Conservation (phyloP, 495 filamentous ascomycete genomes). For the Aspergillus taichungensis region DNA sequence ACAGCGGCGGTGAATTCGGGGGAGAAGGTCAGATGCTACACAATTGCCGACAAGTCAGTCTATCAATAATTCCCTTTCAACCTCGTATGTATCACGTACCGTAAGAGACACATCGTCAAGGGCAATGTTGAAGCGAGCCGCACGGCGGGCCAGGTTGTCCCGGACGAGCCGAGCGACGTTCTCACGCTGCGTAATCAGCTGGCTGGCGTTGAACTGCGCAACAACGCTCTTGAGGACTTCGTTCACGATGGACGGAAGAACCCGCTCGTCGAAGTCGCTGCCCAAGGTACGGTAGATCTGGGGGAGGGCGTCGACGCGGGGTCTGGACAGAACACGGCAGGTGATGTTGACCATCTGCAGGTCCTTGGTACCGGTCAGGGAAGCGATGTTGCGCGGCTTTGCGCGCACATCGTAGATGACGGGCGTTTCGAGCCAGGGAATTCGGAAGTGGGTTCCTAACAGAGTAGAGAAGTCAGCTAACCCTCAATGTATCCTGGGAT, state of each 20-base stretch:
- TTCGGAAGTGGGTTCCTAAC: slow-evolving; percentile 83
- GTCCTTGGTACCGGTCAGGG: slow-evolving; percentile 96
- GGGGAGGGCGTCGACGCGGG: slow-evolving; percentile 77
- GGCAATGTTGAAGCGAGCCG: slow-evolving; percentile 93
- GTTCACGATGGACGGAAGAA: slow-evolving; percentile 96
- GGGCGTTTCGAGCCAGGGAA: slow-evolving; percentile 96
- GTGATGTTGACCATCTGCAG: slow-evolving; percentile 99
- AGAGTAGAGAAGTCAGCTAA: slow-evolving; percentile 11
- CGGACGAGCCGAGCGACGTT: slow-evolving; percentile 85
- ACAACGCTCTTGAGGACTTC: slow-evolving; percentile 98
- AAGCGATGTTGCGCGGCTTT: slow-evolving; percentile 92
- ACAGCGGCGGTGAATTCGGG: slow-evolving; percentile 98
- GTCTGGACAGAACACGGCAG: slow-evolving; percentile 95
- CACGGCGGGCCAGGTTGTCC: slow-evolving; percentile 83
- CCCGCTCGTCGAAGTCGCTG: slow-evolving; percentile 92
- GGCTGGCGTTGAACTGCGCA: slow-evolving; percentile 97
- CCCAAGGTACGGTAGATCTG: slow-evolving; percentile 96
- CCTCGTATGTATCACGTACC: slow-evolving; percentile 41
- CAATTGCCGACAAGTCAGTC: slow-evolving; percentile 12
- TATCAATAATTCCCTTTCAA: background rate
- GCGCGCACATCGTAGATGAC: slow-evolving; percentile 97
- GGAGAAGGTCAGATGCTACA: slow-evolving; percentile 93
- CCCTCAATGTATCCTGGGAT: background rate
- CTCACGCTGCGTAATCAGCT: slow-evolving; percentile 97
- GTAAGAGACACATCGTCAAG: slow-evolving; percentile 96